Base-by-base conservation (phyloP, 2,329 filamentous ascomycete genomes). In the Tolypocladium amazonense region DNA sequence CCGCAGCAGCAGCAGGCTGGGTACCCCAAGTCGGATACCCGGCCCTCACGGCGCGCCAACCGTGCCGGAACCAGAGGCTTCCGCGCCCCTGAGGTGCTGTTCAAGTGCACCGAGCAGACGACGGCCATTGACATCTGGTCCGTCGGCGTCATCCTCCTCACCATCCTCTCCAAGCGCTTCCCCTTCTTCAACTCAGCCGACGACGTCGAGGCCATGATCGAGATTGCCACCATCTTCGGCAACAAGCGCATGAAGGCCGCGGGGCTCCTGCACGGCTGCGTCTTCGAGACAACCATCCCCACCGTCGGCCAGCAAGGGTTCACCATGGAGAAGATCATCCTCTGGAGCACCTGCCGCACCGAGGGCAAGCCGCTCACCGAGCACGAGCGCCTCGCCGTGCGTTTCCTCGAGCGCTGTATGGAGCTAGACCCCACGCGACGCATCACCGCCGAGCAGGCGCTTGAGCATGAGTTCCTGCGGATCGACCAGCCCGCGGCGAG, bases 171-270 rank as follows among this genome's bases (percentile, higher is more conserved):
- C 47, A 88, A 89, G 60, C 87, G 94, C 4, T 99, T 99, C 68
- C 94, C 94, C 1, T 99, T 99, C 75, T 99, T 99, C 81, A 97
- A 99, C 75, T 96, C 90, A 54, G 88, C 92, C n/a, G 94, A 99
- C 72, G 94, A 99, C 68, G 89, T 99, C 56, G 94, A 99, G 70
- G 94, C 94, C 57, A 88, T 97, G 82, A 93, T 99, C 65, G 94
- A 99, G 74, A 95, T 99, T 65, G 90, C 92, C 41, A 96, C 91
- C 61, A 96, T 99, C 62, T 97, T 97, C 71, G 94, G 94, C 56
- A 81, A 82, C 50, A 87, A 84, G 70, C 86, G 87, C 61, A 97
- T 99, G 93, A 89, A 88, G 69, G 79, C 84, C 39, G 89, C 88
- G 3, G 91, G 90, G 0, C 78, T 91, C 23, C 79, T 96, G 57